Base-by-base conservation (phyloP, 2,329 filamentous ascomycete species). In the Emmonsiellopsis sp. region DNA sequence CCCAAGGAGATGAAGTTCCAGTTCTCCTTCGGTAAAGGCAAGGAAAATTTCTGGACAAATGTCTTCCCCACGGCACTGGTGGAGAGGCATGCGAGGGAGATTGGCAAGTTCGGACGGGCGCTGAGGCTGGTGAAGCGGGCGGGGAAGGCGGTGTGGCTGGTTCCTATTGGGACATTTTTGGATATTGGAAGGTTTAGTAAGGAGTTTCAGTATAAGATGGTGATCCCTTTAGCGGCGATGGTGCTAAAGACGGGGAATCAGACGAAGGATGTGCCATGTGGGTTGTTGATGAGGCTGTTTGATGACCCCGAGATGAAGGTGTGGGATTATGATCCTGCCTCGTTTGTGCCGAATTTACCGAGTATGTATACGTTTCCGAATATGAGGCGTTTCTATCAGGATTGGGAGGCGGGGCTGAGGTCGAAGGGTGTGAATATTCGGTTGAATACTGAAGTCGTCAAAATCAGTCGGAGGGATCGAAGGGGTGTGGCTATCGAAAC, bases 231-330 rank as follows among this genome's bases (percentile, higher is more conserved):
- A 65, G 79, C 88, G 34, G 86, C 86, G 0, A 71, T 89, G 1
- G 88, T 90, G 63, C 72, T 89, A 0, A 86, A 86, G 0, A 88
- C 86, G 0, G 85, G 86, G 1, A 89, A 89, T 59, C 83, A 87
- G 60, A 86, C 85, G 0, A 81, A 85, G 0, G 82, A 87, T 57
- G 85, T 89, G 0, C 82, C 85, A 0, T 80, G 78, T 42, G 83
- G 85, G 27, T 82, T 89, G 36, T 72, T 89, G 4, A 80, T 84
- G 62, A 69, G 80, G 4, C 65, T 84, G 0, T 83, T 81, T 49
- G 71, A 80, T 54, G 77, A 80, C 53, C 78, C 78, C 0, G 79
- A 79, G 52, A 79, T 81, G 74, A 77, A 77, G 56, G 70, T 84
- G 7, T 84, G 80, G 80, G 70, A 79, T 32, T 83, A 81, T 57